Evolutionary conservation across 495 filamentous ascomycete genomes (phyloP).

Genomic region (Aspergillus mulundensis): DNA sequence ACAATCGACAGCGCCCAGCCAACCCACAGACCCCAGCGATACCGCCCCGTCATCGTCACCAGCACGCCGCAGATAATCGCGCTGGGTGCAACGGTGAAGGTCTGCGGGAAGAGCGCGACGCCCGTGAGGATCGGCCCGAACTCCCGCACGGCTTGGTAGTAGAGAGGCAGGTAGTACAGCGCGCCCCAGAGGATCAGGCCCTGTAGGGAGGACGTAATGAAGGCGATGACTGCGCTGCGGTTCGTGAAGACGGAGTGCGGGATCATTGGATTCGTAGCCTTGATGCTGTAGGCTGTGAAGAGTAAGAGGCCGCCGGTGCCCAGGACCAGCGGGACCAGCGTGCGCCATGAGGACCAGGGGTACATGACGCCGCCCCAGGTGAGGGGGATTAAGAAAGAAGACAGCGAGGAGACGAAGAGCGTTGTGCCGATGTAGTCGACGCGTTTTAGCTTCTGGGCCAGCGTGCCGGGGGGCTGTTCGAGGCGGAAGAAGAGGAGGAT

Average conservation of each 20-base stretch:
- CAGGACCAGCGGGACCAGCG: conserved; percentile 36
- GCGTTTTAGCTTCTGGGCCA: conserved; percentile 29
- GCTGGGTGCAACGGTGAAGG: conserved; percentile 47
- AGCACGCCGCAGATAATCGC: conserved; percentile 47
- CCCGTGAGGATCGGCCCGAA: conserved; percentile 44
- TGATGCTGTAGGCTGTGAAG: conserved; percentile 19
- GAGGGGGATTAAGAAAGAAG: conserved; percentile 49
- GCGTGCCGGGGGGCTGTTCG: conserved; percentile 21
- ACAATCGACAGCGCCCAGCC: conserved; percentile 50
- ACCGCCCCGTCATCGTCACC: conserved; percentile 43
- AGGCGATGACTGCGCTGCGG: conserved; percentile 42
- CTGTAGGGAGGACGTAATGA: conserved; percentile 42
- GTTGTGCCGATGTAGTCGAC: conserved; percentile 55
- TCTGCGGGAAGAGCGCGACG: conserved; percentile 45
- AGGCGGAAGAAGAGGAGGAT: conserved; percentile 43
- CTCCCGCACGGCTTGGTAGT: conserved; percentile 51
- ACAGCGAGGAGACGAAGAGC: conserved; percentile 43
- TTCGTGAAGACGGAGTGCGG: conserved; percentile 46
- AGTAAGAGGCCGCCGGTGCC: conserved; percentile 15
- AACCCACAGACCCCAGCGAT: conserved; percentile 48
- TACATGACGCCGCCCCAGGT: conserved; percentile 54
- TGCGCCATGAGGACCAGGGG: conserved; percentile 48
- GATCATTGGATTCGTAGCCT: conserved; percentile 46
- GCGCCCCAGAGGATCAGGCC: conserved; percentile 47
- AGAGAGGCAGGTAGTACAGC: conserved; percentile 47